Conservation (phyloP, 192 early-diverging fungal genomes). For the Powellomyces hirtus region DNA sequence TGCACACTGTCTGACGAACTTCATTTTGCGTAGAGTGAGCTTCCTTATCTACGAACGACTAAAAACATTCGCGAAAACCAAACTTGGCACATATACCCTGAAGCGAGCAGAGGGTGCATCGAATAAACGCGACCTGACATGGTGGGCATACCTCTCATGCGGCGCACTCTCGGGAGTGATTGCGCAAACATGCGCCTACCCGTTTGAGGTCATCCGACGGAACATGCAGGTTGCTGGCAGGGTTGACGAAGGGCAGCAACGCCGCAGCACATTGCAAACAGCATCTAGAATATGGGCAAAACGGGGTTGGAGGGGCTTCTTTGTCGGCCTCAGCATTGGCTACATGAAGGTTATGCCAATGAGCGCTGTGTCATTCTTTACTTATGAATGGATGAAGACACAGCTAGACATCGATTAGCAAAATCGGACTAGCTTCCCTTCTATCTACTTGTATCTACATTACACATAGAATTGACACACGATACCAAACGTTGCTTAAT, state of each 20-base stretch:
- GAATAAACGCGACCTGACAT: constrained; percentile 36
- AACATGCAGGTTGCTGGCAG: constrained; percentile 46
- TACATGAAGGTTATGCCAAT: constrained; percentile 95
- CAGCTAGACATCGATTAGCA: constrained; percentile 45
- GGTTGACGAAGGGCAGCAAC: constrained; percentile 10
- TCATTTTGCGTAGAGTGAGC: constrained; percentile 50
- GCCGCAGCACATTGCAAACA: constrained; percentile 50
- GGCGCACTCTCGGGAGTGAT: constrained; percentile 83
- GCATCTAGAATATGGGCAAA: constrained; percentile 60
- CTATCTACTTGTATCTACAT: no score
- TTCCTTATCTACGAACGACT: constrained; percentile 82
- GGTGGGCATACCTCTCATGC: constrained; percentile 74
- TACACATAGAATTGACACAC: no score
- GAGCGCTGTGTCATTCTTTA: constrained; percentile 83
- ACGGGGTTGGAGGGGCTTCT: constrained; percentile 82
- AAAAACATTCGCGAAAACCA: constrained; percentile 27
- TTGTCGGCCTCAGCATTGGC: constrained; percentile 95
- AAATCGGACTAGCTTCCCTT: no score
- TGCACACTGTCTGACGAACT: neutral
- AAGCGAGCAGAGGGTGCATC: neutral
- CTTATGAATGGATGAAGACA: constrained; percentile 78
- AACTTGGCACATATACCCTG: constrained; percentile 21
- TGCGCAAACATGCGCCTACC: constrained; percentile 86
- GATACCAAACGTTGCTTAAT: no score
- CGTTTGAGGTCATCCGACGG: constrained; percentile 77